Conservation (phyloP, 78 protist genomes). For the Dictyostelium firmibasis region DNA sequence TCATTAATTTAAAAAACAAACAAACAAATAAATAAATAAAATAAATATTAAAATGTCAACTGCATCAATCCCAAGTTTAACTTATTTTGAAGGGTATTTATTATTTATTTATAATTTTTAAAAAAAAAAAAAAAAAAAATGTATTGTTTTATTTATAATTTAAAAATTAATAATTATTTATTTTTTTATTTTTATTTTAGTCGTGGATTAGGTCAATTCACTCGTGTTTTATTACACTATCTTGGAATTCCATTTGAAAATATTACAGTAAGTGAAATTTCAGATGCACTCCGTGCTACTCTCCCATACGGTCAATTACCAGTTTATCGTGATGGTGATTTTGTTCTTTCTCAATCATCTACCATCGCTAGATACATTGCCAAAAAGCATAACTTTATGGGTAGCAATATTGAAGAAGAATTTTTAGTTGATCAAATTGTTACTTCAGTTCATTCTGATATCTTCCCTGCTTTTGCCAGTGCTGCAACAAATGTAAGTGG, state of each 20-base stretch:
- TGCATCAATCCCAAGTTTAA: not conserved
- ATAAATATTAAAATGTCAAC: not conserved
- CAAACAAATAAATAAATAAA: not conserved
- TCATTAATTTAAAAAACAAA: not conserved
- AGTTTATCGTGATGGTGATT: slow-evolving; percentile 17
- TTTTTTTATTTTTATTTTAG: not conserved
- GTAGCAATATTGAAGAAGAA: not conserved
- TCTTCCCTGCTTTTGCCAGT: not conserved
- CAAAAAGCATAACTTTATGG: not conserved
- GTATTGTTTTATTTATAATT: too few relatives aligned
- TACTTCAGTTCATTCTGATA: not conserved
- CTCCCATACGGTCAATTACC: slow-evolving; percentile 53
- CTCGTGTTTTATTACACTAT: slow-evolving; percentile 2
- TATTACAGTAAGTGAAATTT: not conserved
- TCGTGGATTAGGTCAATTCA: slow-evolving; percentile 29
- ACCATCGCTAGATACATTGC: slow-evolving; percentile 25
- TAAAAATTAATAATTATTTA: not conserved
- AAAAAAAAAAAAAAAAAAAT: not conserved
- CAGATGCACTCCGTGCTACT: not conserved
- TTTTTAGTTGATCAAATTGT: not conserved
- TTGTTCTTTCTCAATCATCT: not conserved
- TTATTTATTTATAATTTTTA: not conserved
- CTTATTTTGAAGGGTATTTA: slow-evolving; percentile 9
- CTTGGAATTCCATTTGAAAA: slow-evolving; percentile 3
- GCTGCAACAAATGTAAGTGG: not conserved